Conservation (phyloP, 768 basidiomycete species). For the Lanmaoa pseudosensibilis region DNA sequence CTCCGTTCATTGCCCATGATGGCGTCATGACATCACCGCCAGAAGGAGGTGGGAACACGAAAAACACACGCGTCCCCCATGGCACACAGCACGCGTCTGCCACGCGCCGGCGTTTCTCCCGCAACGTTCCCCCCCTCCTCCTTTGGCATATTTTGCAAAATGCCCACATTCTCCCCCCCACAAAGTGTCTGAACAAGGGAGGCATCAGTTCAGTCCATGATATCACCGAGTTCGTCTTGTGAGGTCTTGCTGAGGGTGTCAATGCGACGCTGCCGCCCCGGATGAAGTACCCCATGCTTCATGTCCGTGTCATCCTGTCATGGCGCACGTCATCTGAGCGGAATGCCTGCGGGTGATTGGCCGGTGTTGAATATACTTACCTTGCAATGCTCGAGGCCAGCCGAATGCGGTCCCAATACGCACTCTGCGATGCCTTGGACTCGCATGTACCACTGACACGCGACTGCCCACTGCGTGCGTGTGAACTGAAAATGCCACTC, state of each 20-base stretch:
- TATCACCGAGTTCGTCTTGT: background rate
- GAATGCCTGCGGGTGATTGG: background rate
- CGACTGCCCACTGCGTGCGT: conserved; percentile 13
- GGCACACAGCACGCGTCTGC: conserved; percentile 31
- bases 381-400: conserved; percentile 2
- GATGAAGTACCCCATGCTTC: conserved; percentile 2
- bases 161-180: background rate
- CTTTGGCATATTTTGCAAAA: background rate
- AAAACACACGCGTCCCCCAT: conserved; percentile 26
- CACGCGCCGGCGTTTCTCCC: conserved; percentile 14
- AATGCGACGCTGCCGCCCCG: background rate
- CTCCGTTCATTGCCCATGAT: conserved; percentile 3
- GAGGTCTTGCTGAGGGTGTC: background rate
- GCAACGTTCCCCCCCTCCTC: conserved; percentile 9
- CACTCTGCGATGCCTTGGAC: conserved; percentile 14
- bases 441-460: conserved; percentile 2
- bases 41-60: conserved; percentile 9
- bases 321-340: background rate
- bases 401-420: conserved; percentile 2
- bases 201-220: conserved; percentile 1
- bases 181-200: conserved; percentile 10
- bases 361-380: background rate
- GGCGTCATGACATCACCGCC: conserved; percentile 20
- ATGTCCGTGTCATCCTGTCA: conserved; percentile 9
- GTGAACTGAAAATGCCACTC: background rate